phyloP scores from a whole-genome alignment of 495 filamentous ascomycete species.

The Lophium mytilinum region DNA sequence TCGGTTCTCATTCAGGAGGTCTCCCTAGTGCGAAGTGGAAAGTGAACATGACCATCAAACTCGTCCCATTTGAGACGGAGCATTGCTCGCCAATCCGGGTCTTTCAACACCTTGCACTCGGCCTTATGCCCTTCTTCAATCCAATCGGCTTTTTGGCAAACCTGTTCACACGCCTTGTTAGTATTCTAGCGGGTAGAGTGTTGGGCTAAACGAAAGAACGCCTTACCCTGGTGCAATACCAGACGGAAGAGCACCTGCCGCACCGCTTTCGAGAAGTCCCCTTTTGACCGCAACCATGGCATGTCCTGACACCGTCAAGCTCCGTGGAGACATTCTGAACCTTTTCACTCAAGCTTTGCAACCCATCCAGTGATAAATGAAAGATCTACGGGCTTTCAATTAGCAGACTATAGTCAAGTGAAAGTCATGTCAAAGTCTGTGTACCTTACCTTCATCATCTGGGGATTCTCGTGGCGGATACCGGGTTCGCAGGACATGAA shows the following conservation, averaged over 20 bases:
- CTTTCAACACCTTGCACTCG: conserved; percentile 34
- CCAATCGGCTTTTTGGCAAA: conserved; percentile 31
- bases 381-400: conserved; percentile 23
- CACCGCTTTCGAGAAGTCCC: conserved; percentile 20
- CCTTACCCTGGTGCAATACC: conserved; percentile 32
- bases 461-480: conserved; percentile 28
- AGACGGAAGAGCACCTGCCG: conserved; percentile 27
- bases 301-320: conserved; percentile 14
- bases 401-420: background rate
- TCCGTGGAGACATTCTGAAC: conserved; percentile 29
- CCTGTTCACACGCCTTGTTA: conserved; percentile 23
- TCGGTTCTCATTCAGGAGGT: conserved; percentile 4
- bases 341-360: conserved; percentile 26
- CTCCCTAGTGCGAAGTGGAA: conserved; percentile 23
- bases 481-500: conserved; percentile 21
- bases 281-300: conserved; percentile 26
- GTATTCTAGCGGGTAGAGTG: conserved; percentile 13
- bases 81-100: conserved; percentile 29
- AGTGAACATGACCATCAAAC: conserved; percentile 28
- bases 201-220: conserved; percentile 1
- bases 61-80: conserved; percentile 30
- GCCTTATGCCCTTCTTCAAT: conserved; percentile 33
- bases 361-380: conserved; percentile 25
- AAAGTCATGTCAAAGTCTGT: background rate
- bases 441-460: conserved; percentile 26